Base-by-base conservation (phyloP, 352 stramenopile species). In the Globisporangium paroecandrum region DNA sequence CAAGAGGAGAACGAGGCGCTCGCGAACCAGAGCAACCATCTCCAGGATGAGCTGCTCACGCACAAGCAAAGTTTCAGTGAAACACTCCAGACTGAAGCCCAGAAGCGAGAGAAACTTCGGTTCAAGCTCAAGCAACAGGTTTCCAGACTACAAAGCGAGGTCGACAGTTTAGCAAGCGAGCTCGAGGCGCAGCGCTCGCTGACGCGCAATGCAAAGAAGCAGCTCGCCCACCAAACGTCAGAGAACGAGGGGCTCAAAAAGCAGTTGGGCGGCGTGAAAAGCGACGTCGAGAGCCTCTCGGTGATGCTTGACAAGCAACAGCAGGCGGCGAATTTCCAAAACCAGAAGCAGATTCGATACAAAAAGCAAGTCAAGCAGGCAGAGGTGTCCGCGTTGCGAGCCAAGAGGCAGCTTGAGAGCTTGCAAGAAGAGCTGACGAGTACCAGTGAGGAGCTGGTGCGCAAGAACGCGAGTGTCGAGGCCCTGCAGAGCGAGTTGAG, bases 221-320 rank as follows among this genome's bases (percentile, higher is more conserved):
- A 84, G 9, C 27, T 76, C 7, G 46, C 20, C 5, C 65, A 78
- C 7, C 63, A 71, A 0, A 69, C 72, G 20, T 43, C 72, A 10
- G 77, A 88, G 36, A 78, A 70, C 7, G 74, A 85, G 4, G 64
- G 69, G 12, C 60, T 89, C 10, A 41, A 61, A 15, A 83, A 81
- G 57, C 79, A 87, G 62, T 32, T 89, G 0, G 38, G 49, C 18
- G 65, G 67, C 34, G 64, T 81, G 0, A 76, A 78, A 69, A 69
- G 68, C 18, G 79, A 91, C 56, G 73, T 68, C 25, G 59, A 73
- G 54, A 77, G 87, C 47, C 68, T 91, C 10, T 58, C 72, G 0
- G 56, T 66, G 22, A 75, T 89, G 18, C 66, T 89, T 12, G 74
- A 89, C 43, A 77, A 69, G 6, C 81, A 88, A 59, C 69, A 73